Evolutionary conservation across 345 rosid genomes (phyloP).

Genomic region (Cardiospermum halicacabum): DNA sequence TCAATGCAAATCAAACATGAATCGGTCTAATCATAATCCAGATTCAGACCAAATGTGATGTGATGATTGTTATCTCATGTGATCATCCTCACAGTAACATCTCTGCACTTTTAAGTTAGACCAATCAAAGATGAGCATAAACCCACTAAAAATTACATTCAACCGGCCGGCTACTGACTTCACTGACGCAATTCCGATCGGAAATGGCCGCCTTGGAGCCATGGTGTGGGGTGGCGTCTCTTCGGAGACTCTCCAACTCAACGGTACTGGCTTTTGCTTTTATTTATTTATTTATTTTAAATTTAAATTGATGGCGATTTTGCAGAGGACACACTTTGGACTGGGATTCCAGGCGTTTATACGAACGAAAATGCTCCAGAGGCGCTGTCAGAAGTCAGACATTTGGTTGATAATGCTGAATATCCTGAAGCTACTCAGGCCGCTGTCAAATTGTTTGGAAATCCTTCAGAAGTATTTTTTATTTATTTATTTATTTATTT

Average conservation of each 20-base stretch:
- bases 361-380: conserved; percentile 55
- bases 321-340: conserved; percentile 86
- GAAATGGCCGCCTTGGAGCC: conserved; percentile 91
- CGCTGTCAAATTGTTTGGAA: conserved; percentile 52
- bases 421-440: conserved; percentile 68
- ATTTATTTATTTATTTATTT: conserved; percentile 1
- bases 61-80: conserved; percentile 35
- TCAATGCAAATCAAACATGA: too few species aligned
- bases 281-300: not conserved
- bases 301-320: not conserved
- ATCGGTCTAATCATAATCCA: too few species aligned
- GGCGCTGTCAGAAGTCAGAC: conserved; percentile 63
- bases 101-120: conserved; percentile 25
- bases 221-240: conserved; percentile 89
- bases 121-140: conserved; percentile 17
- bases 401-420: conserved; percentile 54
- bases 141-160: conserved; percentile 59
- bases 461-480: conserved; percentile 61
- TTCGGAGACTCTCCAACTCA: conserved; percentile 66
- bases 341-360: conserved; percentile 71
- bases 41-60: conserved; percentile 16
- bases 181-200: conserved; percentile 85
- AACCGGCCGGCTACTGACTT: conserved; percentile 64
- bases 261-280: conserved; percentile 36
- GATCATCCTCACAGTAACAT: conserved; percentile 28